A percentile compares a stretch with the other conserved stretches of the same genome.
Evolutionary conservation across 768 basidiomycete genomes (phyloP).

Genomic region (Cystobasidiopsis lactophilus): DNA sequence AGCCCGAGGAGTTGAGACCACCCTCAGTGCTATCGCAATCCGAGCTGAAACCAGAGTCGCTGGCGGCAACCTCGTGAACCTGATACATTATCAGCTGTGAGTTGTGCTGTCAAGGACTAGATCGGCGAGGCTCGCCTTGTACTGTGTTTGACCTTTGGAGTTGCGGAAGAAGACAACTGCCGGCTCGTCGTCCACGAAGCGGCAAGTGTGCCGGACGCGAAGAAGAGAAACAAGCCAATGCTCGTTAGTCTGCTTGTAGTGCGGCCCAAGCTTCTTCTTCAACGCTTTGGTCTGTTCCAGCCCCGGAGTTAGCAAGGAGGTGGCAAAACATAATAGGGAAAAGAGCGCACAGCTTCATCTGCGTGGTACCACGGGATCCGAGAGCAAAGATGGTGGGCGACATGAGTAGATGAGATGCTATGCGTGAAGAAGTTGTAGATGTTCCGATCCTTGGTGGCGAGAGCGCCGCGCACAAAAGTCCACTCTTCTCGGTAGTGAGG

Average conservation of each 20-base stretch:
- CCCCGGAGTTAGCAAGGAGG: no score
- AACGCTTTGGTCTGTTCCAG: neutral
- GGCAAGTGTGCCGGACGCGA: neutral
- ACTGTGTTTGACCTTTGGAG: neutral
- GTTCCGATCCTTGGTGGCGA: neutral
- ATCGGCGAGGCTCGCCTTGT: no score
- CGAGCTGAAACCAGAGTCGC: no score
- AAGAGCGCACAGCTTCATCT: neutral
- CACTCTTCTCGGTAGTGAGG: constrained; percentile 81
- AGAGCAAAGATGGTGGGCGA: neutral
- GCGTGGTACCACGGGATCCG: neutral
- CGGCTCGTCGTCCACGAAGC: neutral
- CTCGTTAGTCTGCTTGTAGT: neutral
- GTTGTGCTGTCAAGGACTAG: no score
- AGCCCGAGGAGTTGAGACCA: no score
- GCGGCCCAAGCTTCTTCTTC: neutral
- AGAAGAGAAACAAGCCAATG: neutral
- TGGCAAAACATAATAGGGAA: no score
- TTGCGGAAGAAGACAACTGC: neutral
- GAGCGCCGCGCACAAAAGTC: constrained; percentile 63
- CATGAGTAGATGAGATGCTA: neutral
- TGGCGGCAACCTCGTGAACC: no score
- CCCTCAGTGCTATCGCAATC: no score
- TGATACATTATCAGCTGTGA: no score
- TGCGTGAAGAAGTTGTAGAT: neutral